Conservation (phyloP, 768 basidiomycete genomes). For the Mrakia hoshinonis region DNA sequence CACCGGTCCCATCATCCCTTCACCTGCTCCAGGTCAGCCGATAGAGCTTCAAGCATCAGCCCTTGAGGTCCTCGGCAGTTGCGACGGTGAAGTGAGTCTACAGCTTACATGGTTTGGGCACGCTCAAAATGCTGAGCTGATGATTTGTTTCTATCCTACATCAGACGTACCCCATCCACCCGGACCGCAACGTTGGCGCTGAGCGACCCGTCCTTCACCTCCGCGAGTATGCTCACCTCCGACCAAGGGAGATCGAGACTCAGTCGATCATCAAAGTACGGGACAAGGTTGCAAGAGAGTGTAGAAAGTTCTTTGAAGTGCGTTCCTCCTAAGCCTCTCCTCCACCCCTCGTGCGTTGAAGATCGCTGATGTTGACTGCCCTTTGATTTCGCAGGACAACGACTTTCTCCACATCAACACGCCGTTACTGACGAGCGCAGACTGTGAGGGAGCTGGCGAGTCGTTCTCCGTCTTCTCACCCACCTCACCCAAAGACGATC, state of each 20-base stretch:
- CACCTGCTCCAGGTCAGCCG: slow-evolving; percentile 49
- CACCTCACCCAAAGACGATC: slow-evolving; percentile 34
- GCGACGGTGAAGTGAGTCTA: slow-evolving; percentile 50
- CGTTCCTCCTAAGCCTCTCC: not conserved
- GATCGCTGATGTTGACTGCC: not conserved
- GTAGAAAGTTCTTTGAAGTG: slow-evolving; percentile 22
- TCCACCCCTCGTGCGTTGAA: not conserved
- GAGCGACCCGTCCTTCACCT: slow-evolving; percentile 87
- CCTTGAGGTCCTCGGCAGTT: slow-evolving; percentile 50
- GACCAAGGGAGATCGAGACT: slow-evolving; percentile 63
- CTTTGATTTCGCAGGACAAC: slow-evolving; percentile 49
- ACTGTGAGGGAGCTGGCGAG: slow-evolving; percentile 95
- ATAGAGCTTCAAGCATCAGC: slow-evolving; percentile 50
- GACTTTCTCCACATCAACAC: slow-evolving; percentile 73
- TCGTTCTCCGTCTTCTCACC: slow-evolving; percentile 55
- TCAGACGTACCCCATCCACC: slow-evolving; percentile 6
- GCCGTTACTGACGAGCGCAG: slow-evolving; percentile 78
- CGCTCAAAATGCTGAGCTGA: not conserved
- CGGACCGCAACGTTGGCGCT: slow-evolving; percentile 37
- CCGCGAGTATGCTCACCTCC: slow-evolving; percentile 78
- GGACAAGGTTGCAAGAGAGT: slow-evolving; percentile 39
- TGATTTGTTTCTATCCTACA: not conserved
- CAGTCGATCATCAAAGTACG: slow-evolving; percentile 70
- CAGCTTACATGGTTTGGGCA: not conserved
- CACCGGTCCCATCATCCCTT: slow-evolving; percentile 46